A percentile compares a stretch with the other conserved stretches of the same genome.
These are phyloP conservation scores for Chytriomyces sp. DNA, from an alignment of 192 early-diverging fungal genomes.

Conservation along the genomic window DNA sequence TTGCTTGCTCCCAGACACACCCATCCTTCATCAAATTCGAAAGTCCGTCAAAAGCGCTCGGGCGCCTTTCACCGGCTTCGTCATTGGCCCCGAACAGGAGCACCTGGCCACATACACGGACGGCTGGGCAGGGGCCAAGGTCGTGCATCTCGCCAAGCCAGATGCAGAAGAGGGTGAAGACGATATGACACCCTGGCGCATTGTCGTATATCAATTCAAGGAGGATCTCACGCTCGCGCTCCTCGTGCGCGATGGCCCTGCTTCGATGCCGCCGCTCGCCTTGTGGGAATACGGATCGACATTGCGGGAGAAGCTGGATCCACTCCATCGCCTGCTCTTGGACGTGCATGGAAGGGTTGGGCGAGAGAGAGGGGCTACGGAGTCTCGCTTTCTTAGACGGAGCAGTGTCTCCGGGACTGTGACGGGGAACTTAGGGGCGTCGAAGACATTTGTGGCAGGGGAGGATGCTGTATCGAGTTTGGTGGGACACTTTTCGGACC, in stretches of 20 bases:
- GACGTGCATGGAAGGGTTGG: neutral
- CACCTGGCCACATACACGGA: neutral
- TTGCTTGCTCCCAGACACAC: too few species aligned
- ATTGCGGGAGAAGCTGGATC: neutral
- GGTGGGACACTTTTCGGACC: neutral
- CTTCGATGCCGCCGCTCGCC: neutral
- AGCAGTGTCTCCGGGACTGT: neutral
- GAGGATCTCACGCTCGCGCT: neutral
- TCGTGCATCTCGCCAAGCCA: neutral
- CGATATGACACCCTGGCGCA: neutral
- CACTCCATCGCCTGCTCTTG: neutral
- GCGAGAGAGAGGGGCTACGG: neutral
- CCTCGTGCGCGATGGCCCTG: neutral
- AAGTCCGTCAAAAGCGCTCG: neutral
- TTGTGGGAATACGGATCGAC: neutral
- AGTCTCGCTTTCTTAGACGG: neutral
- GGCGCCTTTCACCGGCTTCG: neutral
- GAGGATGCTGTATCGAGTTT: neutral
- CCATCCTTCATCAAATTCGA: too few species aligned
- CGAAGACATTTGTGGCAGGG: neutral
- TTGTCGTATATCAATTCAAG: neutral
- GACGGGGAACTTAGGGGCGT: neutral
- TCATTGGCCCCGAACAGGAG: neutral
- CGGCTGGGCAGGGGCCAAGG: neutral
- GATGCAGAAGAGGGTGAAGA: neutral